Conservation (phyloP, 164 flowering plant species). For the Amborella trichopoda region DNA sequence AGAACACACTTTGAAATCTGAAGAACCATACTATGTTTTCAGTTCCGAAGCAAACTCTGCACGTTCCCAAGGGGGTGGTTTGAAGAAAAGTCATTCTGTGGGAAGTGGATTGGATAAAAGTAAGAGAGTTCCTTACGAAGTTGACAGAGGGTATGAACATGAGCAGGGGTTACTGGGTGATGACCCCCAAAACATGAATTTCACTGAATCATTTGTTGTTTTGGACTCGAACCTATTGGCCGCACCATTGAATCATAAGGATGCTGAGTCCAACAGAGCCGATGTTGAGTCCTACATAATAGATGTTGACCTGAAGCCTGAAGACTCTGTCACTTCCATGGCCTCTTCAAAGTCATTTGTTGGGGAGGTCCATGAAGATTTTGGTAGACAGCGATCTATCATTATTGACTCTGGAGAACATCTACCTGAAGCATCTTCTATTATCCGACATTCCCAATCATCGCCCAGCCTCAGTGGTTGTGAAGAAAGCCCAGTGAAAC, state of each 20-base stretch:
- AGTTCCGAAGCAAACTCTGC: conserved; percentile 13
- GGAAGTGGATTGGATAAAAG: conserved; percentile 45
- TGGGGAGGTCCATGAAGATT: conserved; percentile 25
- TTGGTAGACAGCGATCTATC: conserved; percentile 19
- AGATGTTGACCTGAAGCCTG: conserved; percentile 18
- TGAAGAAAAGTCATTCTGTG: conserved; percentile 60
- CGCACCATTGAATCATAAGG: conserved; percentile 14
- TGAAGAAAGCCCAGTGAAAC: conserved; percentile 8
- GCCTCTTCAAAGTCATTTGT: conserved; percentile 35
- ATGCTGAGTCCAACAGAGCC: conserved; percentile 13
- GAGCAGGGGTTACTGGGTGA: conserved; percentile 31
- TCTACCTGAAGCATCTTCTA: conserved; percentile 17
- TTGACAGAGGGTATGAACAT: conserved; percentile 30
- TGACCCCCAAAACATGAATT: conserved; percentile 15
- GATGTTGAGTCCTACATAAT: conserved; percentile 21
- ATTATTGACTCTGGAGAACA: conserved; percentile 21
- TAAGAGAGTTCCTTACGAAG: conserved; percentile 13
- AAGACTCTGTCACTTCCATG: conserved; percentile 35
- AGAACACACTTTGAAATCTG: no score
- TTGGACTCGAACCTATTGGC: conserved; percentile 12
- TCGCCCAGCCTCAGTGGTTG: conserved; percentile 28
- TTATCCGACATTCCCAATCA: conserved; percentile 44
- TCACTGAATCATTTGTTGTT: conserved; percentile 4
- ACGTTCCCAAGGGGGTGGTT: conserved; percentile 7
- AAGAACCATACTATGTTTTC: conserved; percentile 21